These are phyloP conservation scores for Capsicum baccatum DNA, from an alignment of 257 asterid genomes.

Conservation along the genomic window DNA sequence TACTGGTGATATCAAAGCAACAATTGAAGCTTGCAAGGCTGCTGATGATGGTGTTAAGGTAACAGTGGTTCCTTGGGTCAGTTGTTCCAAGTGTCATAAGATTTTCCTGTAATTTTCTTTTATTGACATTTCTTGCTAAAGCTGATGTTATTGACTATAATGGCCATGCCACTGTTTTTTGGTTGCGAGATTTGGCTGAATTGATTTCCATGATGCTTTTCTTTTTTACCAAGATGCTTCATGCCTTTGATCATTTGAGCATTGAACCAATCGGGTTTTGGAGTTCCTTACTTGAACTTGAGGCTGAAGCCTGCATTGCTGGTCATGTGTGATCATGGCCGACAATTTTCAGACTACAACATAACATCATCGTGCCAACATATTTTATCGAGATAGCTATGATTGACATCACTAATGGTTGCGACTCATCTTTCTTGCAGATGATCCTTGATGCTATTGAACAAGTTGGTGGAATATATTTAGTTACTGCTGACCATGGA, in stretches of 20 bases:
- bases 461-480: conserved; percentile 91
- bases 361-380: background rate
- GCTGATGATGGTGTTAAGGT: conserved; percentile 98
- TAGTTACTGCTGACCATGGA: conserved; percentile 99
- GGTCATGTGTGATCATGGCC: background rate
- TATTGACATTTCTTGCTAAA: background rate
- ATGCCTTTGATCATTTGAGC: background rate
- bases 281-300: background rate
- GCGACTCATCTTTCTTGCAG: conserved; percentile 39
- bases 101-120: background rate
- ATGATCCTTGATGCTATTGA: conserved; percentile 87
- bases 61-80: conserved; percentile 33
- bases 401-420: conserved; percentile 10
- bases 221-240: conserved; percentile 13
- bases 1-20: conserved; percentile 94
- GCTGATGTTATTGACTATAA: background rate
- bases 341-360: background rate
- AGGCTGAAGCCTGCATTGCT: background rate
- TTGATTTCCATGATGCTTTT: conserved; percentile 12
- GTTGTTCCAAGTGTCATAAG: background rate
- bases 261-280: conserved; percentile 5
- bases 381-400: background rate
- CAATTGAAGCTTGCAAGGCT: conserved; percentile 89
- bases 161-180: background rate
- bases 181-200: conserved; percentile 1